phyloP scores from a whole-genome alignment of 1,284 basidiomycete genomes.

The Porodaedalea pini region DNA sequence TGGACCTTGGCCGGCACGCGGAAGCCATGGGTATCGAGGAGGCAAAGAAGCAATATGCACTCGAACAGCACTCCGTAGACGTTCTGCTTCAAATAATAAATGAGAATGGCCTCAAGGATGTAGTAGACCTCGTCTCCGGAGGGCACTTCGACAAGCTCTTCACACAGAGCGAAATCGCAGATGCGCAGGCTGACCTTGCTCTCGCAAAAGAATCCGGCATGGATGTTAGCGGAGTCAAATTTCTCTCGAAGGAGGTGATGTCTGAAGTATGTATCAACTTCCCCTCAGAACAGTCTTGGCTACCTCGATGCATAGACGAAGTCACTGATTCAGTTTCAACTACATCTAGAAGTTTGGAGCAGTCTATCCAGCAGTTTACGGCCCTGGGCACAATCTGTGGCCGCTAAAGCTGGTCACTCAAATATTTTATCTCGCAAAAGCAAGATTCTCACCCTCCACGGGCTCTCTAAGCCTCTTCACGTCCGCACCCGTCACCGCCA shows the following conservation, averaged over 20 bases:
- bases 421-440: constrained; percentile 47
- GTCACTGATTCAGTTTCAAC: background rate
- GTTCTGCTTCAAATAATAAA: constrained; percentile 50
- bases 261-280: constrained; percentile 36
- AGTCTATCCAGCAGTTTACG: constrained; percentile 47
- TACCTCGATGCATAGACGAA: too few relatives aligned
- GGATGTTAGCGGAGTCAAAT: constrained; percentile 42
- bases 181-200: constrained; percentile 43
- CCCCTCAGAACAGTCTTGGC: too few relatives aligned
- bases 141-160: constrained; percentile 54
- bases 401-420: constrained; percentile 72
- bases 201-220: constrained; percentile 55
- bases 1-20: constrained; percentile 40
- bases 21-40: constrained; percentile 47
- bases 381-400: constrained; percentile 66
- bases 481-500: constrained; percentile 57
- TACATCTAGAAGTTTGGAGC: constrained; percentile 50
- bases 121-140: constrained; percentile 62
- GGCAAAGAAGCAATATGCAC: constrained; percentile 47
- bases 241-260: constrained; percentile 48
- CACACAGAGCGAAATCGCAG: constrained; percentile 41
- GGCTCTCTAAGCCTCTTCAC: constrained; percentile 59
- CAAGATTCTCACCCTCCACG: constrained; percentile 24
- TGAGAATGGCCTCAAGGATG: constrained; percentile 38
- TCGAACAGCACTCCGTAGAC: constrained; percentile 57